These are phyloP conservation scores for Sugiyamaella smithiae DNA, from an alignment of 805 yeast genomes.

Conservation along the genomic window DNA sequence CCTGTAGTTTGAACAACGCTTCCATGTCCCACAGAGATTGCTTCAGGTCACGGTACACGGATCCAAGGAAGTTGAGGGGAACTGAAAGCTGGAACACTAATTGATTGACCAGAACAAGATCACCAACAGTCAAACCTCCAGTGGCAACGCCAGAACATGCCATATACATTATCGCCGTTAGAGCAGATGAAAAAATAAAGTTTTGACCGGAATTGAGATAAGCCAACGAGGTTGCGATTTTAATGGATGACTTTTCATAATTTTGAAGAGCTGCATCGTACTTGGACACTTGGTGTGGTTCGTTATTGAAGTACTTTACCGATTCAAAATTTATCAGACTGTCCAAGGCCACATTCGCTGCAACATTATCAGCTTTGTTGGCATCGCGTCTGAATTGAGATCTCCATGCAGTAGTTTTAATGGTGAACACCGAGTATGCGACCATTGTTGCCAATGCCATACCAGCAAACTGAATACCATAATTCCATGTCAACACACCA, in stretches of 20 bases:
- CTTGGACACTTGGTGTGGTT: constrained; percentile 69
- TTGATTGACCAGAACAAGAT: constrained; percentile 90
- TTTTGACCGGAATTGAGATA: constrained; percentile 76
- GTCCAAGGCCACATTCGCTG: constrained; percentile 93
- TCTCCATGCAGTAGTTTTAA: constrained; percentile 94
- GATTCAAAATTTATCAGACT: constrained; percentile 92
- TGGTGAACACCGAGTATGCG: constrained; percentile 84
- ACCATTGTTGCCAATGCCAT: constrained; percentile 85
- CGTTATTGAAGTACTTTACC: constrained; percentile 93
- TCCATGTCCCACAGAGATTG: constrained; percentile 96
- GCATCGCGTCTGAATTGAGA: constrained; percentile 87
- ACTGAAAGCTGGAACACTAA: constrained; percentile 93
- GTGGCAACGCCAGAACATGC: constrained; percentile 90
- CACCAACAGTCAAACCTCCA: constrained; percentile 87
- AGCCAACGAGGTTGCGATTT: constrained; percentile 75
- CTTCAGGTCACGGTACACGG: constrained; percentile 91
- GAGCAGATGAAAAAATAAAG: constrained; percentile 75
- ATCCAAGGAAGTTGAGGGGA: constrained; percentile 90
- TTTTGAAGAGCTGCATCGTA: constrained; percentile 70
- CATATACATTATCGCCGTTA: constrained; percentile 97
- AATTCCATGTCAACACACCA: constrained; percentile 89
- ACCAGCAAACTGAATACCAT: constrained; percentile 84
- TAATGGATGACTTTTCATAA: constrained; percentile 68
- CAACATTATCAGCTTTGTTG: constrained; percentile 89
- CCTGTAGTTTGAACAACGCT: constrained; percentile 80